phyloP scores from a whole-genome alignment of 257 asterid genomes.

The Echium plantagineum region DNA sequence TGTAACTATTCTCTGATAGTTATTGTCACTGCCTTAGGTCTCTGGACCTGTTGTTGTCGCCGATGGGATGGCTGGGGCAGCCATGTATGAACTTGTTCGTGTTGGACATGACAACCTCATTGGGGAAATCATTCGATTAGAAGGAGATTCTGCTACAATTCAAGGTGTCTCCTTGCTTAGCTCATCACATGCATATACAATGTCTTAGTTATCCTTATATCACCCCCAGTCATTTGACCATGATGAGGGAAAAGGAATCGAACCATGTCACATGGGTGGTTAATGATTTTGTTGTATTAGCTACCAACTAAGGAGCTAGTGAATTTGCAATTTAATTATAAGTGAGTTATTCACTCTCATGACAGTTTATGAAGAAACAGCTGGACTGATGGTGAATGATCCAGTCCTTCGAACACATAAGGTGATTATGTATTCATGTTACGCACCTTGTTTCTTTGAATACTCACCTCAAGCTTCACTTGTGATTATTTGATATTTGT shows the following conservation, averaged over 20 bases:
- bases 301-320: not conserved
- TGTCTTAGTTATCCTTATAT: not conserved
- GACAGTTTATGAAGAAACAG: conserved; percentile 96
- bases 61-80: conserved; percentile 99
- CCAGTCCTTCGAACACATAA: conserved; percentile 94
- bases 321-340: conserved; percentile 5
- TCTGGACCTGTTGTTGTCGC: conserved; percentile 99
- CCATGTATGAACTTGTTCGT: conserved; percentile 97
- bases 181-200: not conserved
- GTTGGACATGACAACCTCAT: conserved; percentile 95
- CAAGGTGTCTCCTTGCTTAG: conserved; percentile 47
- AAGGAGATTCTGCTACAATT: conserved; percentile 98
- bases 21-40: conserved; percentile 34
- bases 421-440: conserved; percentile 28
- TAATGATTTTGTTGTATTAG: not conserved
- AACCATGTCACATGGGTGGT: not conserved
- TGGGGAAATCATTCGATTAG: conserved; percentile 94
- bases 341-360: conserved; percentile 1
- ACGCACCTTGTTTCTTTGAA: no score
- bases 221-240: not conserved
- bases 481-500: not conserved
- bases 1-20: not conserved
- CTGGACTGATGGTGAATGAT: conserved; percentile 90
- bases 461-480: not conserved
- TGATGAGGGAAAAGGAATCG: not conserved